A percentile compares a stretch with the other conserved stretches of the same genome.
Evolutionary conservation across 2,329 filamentous ascomycete genomes (phyloP).

Genomic region (Alternaria brassicicola): DNA sequence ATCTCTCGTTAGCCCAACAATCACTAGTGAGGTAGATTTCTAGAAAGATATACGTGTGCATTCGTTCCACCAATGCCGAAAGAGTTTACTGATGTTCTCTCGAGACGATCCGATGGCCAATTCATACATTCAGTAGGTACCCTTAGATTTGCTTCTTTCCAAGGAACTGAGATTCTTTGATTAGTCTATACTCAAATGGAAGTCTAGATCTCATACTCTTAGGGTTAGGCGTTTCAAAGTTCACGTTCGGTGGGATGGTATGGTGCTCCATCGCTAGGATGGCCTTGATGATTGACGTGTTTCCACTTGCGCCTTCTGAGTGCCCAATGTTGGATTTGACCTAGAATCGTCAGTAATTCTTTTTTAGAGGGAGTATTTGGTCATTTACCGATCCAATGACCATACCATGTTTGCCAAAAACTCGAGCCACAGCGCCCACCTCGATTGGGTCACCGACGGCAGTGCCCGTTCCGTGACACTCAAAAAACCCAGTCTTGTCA

Average conservation of each 20-base stretch:
- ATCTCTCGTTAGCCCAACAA: too few relatives aligned
- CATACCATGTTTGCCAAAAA: slow-evolving; percentile 9
- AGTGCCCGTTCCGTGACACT: neutral
- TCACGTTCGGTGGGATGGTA: slow-evolving; percentile 36
- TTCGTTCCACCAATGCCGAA: slow-evolving; percentile 22
- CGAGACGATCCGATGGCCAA: slow-evolving; percentile 7
- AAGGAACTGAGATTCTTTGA: slow-evolving; percentile 2
- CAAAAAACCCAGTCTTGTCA: neutral
- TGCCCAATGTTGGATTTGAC: slow-evolving; percentile 45
- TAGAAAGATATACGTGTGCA: slow-evolving; percentile 9
- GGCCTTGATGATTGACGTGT: slow-evolving; percentile 45
- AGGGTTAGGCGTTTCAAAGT: slow-evolving; percentile 22
- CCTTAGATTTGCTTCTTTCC: neutral
- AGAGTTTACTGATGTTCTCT: slow-evolving; percentile 13
- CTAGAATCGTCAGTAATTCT: too few relatives aligned
- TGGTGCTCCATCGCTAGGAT: slow-evolving; percentile 48
- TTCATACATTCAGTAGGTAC: neutral
- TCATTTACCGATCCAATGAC: slow-evolving; percentile 14
- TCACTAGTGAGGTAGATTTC: too few relatives aligned
- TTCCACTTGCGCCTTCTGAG: slow-evolving; percentile 24
- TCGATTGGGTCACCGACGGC: slow-evolving; percentile 48
- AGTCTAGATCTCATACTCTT: slow-evolving; percentile 1
- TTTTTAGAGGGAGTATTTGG: too few relatives aligned
- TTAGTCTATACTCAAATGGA: too few relatives aligned
- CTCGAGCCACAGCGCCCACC: slow-evolving; percentile 16